Evolutionary conservation across 257 asterid genomes (phyloP).

Genomic region (Solanum megistacrolobum): DNA sequence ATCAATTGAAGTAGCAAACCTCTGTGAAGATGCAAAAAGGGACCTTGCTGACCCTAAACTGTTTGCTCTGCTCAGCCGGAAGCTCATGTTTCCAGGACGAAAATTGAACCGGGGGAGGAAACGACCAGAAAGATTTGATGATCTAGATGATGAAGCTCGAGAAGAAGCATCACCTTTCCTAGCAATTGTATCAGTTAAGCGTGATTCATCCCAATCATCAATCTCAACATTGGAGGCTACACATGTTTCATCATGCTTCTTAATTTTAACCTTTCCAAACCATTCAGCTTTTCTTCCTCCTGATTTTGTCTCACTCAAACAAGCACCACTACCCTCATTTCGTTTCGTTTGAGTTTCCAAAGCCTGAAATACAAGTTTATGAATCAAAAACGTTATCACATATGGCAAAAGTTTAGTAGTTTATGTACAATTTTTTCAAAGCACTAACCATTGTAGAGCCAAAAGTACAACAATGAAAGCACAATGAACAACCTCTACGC

Average conservation of each 20-base stretch:
- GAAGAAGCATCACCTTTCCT: constrained; percentile 38
- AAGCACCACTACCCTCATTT: constrained; percentile 14
- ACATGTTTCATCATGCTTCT: constrained; percentile 25
- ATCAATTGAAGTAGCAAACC: constrained; percentile 30
- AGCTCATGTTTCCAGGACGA: constrained; percentile 74
- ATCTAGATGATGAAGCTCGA: constrained; percentile 37
- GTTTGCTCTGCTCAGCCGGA: constrained; percentile 51
- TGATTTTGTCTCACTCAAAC: constrained; percentile 23
- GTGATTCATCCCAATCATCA: constrained; percentile 49
- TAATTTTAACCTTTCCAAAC: constrained; percentile 30
- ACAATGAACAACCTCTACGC: background rate
- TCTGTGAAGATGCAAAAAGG: constrained; percentile 38
- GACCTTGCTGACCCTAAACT: constrained; percentile 46
- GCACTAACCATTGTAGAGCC: background rate
- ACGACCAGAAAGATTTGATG: constrained; percentile 43
- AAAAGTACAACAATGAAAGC: background rate
- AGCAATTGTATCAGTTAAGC: constrained; percentile 22
- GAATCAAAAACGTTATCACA: background rate
- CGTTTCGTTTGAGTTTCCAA: constrained; percentile 34
- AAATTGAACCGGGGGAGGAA: constrained; percentile 60
- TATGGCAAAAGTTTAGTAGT: background rate
- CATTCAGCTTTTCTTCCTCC: constrained; percentile 28
- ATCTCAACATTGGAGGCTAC: constrained; percentile 22
- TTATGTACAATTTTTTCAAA: background rate
- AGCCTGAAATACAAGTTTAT: constrained; percentile 22